Evolutionary conservation across 2,329 filamentous ascomycete species (phyloP).

Genomic region (Delphinella strobiligena): DNA sequence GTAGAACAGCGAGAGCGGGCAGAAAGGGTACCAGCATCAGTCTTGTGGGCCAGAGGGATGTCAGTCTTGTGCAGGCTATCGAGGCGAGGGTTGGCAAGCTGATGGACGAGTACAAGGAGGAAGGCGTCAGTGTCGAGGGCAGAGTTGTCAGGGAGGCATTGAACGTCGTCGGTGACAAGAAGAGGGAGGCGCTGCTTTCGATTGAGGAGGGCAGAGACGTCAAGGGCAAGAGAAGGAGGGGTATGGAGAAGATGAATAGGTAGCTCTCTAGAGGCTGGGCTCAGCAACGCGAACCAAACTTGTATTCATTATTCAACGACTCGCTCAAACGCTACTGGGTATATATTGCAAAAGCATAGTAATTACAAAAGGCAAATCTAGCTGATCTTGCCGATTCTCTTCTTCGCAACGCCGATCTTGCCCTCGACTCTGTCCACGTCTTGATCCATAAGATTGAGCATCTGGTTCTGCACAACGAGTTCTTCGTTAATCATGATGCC

Average conservation of each 20-base stretch:
- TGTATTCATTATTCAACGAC: too few relatives aligned
- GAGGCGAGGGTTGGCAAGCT: slow-evolving; percentile 68
- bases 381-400: slow-evolving; percentile 53
- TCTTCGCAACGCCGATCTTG: slow-evolving; percentile 65
- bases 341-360: too few relatives aligned
- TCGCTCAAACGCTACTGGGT: background rate
- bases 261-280: too few relatives aligned
- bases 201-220: slow-evolving; percentile 90
- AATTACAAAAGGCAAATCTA: slow-evolving; percentile 6
- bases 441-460: slow-evolving; percentile 54
- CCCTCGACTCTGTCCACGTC: slow-evolving; percentile 53
- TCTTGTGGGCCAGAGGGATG: slow-evolving; percentile 85
- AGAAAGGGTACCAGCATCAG: slow-evolving; percentile 72
- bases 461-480: slow-evolving; percentile 56
- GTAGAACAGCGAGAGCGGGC: slow-evolving; percentile 87
- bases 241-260: slow-evolving; percentile 13
- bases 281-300: too few relatives aligned
- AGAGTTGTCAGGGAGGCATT: slow-evolving; percentile 73
- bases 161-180: slow-evolving; percentile 90
- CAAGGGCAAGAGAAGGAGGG: slow-evolving; percentile 58
- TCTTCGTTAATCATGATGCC: slow-evolving; percentile 65
- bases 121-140: slow-evolving; percentile 87
- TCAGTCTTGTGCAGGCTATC: slow-evolving; percentile 80
- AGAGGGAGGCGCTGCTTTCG: slow-evolving; percentile 78
- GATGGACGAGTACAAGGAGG: slow-evolving; percentile 77